These are phyloP conservation scores for Dothideomycetes sp. DNA, from an alignment of 2,329 filamentous ascomycete species.

Conservation along the genomic window DNA sequence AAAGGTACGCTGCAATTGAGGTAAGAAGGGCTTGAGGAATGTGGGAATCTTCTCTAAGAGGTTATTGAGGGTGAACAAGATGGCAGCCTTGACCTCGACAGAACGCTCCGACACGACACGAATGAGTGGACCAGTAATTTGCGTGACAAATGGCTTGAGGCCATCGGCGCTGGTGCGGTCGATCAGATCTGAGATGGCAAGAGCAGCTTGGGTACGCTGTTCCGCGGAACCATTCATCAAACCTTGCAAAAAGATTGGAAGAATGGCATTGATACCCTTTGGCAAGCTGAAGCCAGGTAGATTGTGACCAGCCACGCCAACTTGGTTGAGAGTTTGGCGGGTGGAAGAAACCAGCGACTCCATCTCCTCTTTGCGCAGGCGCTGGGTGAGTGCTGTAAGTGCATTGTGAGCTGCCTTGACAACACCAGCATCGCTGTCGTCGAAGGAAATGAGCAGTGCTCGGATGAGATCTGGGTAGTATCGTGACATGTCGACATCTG, in stretches of 20 bases:
- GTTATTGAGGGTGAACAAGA: conserved; percentile 88
- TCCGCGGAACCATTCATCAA: conserved; percentile 93
- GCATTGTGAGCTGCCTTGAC: conserved; percentile 86
- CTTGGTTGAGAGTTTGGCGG: conserved; percentile 72
- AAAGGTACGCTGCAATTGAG: conserved; percentile 92
- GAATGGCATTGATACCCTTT: conserved; percentile 91
- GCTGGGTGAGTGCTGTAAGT: conserved; percentile 76
- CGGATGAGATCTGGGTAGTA: conserved; percentile 96
- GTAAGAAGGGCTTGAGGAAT: conserved; percentile 91
- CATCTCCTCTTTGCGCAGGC: conserved; percentile 94
- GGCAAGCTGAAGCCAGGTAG: conserved; percentile 81
- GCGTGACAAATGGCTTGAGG: conserved; percentile 88
- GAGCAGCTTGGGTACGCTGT: conserved; percentile 80
- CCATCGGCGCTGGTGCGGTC: conserved; percentile 82
- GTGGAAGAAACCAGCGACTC: conserved; percentile 82
- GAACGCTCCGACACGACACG: conserved; percentile 95
- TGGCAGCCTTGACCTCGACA: conserved; percentile 90
- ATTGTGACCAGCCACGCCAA: conserved; percentile 76
- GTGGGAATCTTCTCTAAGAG: conserved; percentile 92
- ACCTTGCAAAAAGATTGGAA: conserved; percentile 95
- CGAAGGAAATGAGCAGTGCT: conserved; percentile 80
- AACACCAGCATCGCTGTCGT: conserved; percentile 71
- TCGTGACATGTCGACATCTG: conserved; percentile 80
- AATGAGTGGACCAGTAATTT: conserved; percentile 94
- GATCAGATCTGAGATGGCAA: conserved; percentile 91